Base-by-base conservation (phyloP, 2,329 filamentous ascomycete genomes). In the Cercospora sesami region DNA sequence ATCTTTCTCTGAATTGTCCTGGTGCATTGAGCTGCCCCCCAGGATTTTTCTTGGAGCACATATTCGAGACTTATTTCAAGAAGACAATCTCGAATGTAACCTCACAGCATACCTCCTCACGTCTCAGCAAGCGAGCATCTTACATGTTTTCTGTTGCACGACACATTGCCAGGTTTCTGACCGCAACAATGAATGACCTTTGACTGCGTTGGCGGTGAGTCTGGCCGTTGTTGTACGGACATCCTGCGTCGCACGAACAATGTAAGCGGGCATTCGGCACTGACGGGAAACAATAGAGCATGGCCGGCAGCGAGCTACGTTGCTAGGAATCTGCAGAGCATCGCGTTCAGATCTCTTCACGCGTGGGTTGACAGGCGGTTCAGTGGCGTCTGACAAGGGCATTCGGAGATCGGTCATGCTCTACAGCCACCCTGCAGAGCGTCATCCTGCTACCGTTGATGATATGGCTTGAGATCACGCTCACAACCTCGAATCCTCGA, bases 121-220 rank as follows among this genome's bases (percentile, higher is more conserved):
- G 62, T 58, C 33, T 64, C 62, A 64, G 23, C 18, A 64, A 59
- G 62, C 62, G 51, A 64, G 23, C 18, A 26, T 18, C 26, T 59
- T 21, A 9, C 62, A 58, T 59, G 18, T 18, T 18, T 18, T 21
- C 21, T 12, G 62, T 64, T 30, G 16, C 62, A 64, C 62, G 39
- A 28, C 51, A 21, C 21, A n/a, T 14, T 26, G 26, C 51, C 33
- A 36, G 21, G 30, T 58, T 16, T n/a, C 36, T 21, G 36, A 55
- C 48, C 33, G 62, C 31, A 30, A 59, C 48, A 21, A 58, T 59
- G 62, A 45, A 57, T 42, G 61, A 51, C 60, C 23, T 58, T 33
- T n/a, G n/a, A 23, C n/a, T 26, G 18, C 51, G 23, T 18, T 48
- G 33, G 62, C 62, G 62, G 62, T 64, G 62, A 64, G 62, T 59